These are phyloP conservation scores for Typha latifolia DNA, from an alignment of 176 grass and related monocot species.

Conservation along the genomic window DNA sequence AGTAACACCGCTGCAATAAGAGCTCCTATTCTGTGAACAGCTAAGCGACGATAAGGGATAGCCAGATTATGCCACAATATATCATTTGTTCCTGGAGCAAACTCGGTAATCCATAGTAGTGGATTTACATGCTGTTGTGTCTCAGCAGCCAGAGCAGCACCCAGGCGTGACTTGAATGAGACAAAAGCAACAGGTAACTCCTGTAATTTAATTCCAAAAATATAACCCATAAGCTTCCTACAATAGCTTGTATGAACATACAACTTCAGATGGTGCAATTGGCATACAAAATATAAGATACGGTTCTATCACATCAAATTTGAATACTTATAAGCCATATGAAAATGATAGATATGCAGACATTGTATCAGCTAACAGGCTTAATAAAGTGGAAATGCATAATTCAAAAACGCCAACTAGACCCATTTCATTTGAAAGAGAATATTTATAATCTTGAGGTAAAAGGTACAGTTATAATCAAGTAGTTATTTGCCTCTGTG, in stretches of 20 bases:
- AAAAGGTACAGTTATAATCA: not conserved
- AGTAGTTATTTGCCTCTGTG: not conserved
- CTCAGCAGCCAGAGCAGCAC: slow-evolving; percentile 54
- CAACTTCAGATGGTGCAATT: no score
- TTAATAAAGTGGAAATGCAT: no score
- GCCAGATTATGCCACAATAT: slow-evolving; percentile 58
- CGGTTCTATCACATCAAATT: no score
- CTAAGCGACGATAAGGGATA: slow-evolving; percentile 44
- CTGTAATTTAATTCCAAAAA: slow-evolving; percentile 26
- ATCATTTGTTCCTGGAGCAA: slow-evolving; percentile 68
- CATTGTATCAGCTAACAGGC: no score
- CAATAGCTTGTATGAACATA: no score
- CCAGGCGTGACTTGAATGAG: slow-evolving; percentile 64
- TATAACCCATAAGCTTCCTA: not conserved
- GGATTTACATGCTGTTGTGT: slow-evolving; percentile 67
- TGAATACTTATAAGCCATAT: no score
- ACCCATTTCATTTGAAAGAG: no score
- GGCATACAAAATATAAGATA: no score
- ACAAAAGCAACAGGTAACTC: slow-evolving; percentile 83
- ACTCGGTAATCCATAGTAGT: slow-evolving; percentile 49
- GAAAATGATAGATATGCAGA: no score
- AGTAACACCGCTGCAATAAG: slow-evolving; percentile 53
- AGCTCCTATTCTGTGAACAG: slow-evolving; percentile 38
- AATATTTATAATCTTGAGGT: no score
- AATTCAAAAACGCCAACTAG: no score